Evolutionary conservation across 495 filamentous ascomycete species (phyloP).

Genomic region (Penicillium coprophilum): DNA sequence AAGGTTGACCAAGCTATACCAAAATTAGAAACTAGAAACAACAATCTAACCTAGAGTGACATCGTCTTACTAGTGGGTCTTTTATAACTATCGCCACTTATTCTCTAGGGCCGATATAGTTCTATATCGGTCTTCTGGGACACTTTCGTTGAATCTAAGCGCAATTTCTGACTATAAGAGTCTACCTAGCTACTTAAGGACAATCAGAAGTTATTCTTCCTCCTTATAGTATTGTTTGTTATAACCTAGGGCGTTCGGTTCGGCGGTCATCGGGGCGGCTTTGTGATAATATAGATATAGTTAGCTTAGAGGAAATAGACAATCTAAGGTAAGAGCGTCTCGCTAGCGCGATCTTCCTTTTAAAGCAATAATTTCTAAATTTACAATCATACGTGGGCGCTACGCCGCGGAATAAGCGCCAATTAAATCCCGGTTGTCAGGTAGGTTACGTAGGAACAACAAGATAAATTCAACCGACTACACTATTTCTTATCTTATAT

Average conservation of each 20-base stretch:
- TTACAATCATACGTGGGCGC: constrained; percentile 1
- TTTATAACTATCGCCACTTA: constrained; percentile 9
- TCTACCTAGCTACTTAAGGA: background rate
- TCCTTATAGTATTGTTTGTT: constrained; percentile 10
- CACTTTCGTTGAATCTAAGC: constrained; percentile 10
- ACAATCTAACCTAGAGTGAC: background rate
- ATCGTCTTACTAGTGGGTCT: background rate
- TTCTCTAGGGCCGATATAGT: constrained; percentile 11
- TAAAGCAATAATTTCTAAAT: background rate
- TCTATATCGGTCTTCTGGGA: constrained; percentile 9
- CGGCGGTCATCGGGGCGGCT: background rate
- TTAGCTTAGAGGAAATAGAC: constrained; percentile 2
- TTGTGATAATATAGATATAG: background rate
- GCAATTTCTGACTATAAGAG: constrained; percentile 5
- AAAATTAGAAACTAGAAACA: constrained; percentile 5
- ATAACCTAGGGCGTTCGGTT: constrained; percentile 10
- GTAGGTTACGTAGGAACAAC: background rate
- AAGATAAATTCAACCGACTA: background rate
- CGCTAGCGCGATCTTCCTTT: background rate
- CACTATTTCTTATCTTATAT: background rate
- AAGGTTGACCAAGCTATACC: background rate
- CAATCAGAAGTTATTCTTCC: constrained; percentile 7
- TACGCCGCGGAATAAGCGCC: background rate
- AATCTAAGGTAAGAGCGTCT: constrained; percentile 1
- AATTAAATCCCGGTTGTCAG: background rate